phyloP scores from a whole-genome alignment of 2,329 filamentous ascomycete species.

The Cryoendolithus antarcticus region DNA sequence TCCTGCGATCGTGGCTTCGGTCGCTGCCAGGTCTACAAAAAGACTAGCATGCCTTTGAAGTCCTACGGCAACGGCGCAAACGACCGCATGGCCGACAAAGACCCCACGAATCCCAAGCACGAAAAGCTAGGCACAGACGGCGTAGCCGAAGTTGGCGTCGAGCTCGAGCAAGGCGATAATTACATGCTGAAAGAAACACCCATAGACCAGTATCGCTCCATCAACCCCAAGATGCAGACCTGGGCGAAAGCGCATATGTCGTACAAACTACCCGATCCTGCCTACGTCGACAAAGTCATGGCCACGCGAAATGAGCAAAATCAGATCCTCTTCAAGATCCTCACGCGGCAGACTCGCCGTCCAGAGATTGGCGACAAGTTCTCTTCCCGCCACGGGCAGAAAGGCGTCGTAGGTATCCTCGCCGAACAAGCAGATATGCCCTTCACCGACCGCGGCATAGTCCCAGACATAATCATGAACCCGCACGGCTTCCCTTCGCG shows the following conservation, averaged over 20 bases:
- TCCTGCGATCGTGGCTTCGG: constrained; percentile 92
- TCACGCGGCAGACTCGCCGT: constrained; percentile 87
- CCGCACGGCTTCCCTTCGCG: constrained; percentile 98
- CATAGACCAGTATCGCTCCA: constrained; percentile 54
- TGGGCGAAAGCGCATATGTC: constrained; percentile 37
- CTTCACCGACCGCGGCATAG: constrained; percentile 79
- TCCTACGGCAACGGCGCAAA: constrained; percentile 72
- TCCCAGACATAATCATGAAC: constrained; percentile 99
- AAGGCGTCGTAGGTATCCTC: constrained; percentile 94
- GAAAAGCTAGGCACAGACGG: constrained; percentile 74
- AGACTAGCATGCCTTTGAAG: constrained; percentile 75
- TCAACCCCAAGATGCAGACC: constrained; percentile 14
- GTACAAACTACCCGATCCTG: constrained; percentile 43
- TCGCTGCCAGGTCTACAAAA: constrained; percentile 94
- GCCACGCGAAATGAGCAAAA: constrained; percentile 81
- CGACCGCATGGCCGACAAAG: constrained; percentile 49
- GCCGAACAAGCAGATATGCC: constrained; percentile 95
- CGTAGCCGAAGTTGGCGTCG: constrained; percentile 72
- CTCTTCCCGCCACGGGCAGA: constrained; percentile 94
- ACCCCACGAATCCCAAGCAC: constrained; percentile 40
- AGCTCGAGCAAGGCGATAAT: constrained; percentile 65
- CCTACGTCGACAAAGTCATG: constrained; percentile 94
- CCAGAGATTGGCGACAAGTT: constrained; percentile 98
- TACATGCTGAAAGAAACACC: constrained; percentile 87
- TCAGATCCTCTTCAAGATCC: constrained; percentile 78